Base-by-base conservation (phyloP, 805 yeast species). In the Vanderwaltozyma tropicalis region DNA sequence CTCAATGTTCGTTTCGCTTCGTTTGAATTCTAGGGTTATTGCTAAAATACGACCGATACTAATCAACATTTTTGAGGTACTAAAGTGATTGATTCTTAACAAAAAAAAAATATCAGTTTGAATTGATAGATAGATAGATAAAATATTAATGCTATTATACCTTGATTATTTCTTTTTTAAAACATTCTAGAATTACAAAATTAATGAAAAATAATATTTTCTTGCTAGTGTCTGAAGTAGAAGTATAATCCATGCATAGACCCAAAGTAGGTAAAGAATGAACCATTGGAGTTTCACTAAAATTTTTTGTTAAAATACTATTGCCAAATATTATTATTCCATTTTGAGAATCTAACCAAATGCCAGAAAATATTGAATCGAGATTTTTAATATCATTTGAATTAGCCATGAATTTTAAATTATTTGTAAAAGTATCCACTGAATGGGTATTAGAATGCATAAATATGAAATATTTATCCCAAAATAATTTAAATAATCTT, bases 311-410 rank as follows among this genome's bases (percentile, higher is more conserved):
- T n/a, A 21, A n/a, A 37, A 44, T 17, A 8, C 46, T 43, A 28
- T 44, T 47, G 24, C 44, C 44, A 20, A 50, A 39, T 11, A 52
- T 35, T 20, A 52, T 30, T 15, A 50, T 42, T 5, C 53, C 53
- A n/a, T 45, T 46, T 18, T 31, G 27, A 9, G 45, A 39, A 39
- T 52, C 55, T 20, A 48, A 16, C 57, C 57, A 52, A 3, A 47
- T 27, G 7, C 52, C 55, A 19, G 35, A 42, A 13, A 32, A 31
- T 2, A 41, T 24, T 8, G 28, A 31, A 17, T 39, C 20, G 10
- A 32, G 19, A 24, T 26, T 21, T 10, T 29, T 28, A 5, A 37
- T 31, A 4, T 31, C 16, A 20, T 24, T 29, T 13, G 8, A 8
- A 3, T 9, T 24, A n/a, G n/a, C n/a, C 22, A n/a, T 15, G 22